Evolutionary conservation across 208 protist genomes (phyloP), one percentile per base, ranked within the genome.

Genomic region (Acanthamoeba royreba): DNA sequence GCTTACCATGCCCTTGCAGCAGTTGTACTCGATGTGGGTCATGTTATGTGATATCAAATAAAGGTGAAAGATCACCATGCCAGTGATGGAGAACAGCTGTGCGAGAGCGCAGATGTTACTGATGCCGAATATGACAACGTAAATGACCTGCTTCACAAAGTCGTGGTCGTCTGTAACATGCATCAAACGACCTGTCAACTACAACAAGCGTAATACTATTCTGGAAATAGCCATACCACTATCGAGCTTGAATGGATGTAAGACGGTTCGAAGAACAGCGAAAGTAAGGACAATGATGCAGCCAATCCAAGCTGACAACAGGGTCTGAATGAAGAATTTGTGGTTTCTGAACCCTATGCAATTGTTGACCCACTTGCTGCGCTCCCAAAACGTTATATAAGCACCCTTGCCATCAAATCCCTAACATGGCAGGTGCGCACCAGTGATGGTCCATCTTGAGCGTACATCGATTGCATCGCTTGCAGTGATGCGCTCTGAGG

Each of bases 371-470:
- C 69, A 81, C 40, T 45, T 47, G 19, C 69, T 81, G 55, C 55
- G 55, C 31, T 19, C 25, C 15, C 25, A 63, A 72, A 38, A 38
- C 61, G 25, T 17, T 35, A 5, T 4, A 35, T 38, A n/a, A 38
- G n/a, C 3, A 8, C n/a, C 5, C 33, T n/a, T 38, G 28, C 55
- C 33, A 8, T 40, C 31, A 19, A 28, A 31, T 11, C 5, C 8
- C 22, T 42, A 38, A 72, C 31, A 72, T 72, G 31, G 2, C 17
- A 1, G 33, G 22, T 38, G 8, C n/a, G 69, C 61, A 88, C 79
- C 79, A 88, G 35, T 88, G 79, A 47, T 88, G 79, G 79, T 88
- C 79, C 79, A 88, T 88, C 35, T 88, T 88, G 43, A 88, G 49
- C 9, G 79, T 88, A 28, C 79, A 88, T 1, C 79, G 79, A 38